These are phyloP conservation scores for Batrachochytrium dendrobatidis DNA, from an alignment of 371 early-diverging fungal species.

Conservation along the genomic window DNA sequence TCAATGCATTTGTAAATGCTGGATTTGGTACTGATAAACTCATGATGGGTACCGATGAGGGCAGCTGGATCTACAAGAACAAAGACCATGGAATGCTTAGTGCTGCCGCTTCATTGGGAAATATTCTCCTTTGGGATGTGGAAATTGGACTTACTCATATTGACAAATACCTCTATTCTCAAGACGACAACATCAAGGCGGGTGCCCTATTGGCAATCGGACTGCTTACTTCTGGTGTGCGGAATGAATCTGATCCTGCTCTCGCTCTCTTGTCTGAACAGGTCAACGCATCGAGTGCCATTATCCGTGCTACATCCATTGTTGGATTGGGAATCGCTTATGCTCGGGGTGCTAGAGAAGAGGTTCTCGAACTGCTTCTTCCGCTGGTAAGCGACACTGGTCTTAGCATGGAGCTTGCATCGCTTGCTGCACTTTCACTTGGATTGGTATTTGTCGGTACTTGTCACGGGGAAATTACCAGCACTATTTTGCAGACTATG, in stretches of 20 bases:
- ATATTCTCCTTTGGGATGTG: slow-evolving; percentile 89
- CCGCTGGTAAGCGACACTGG: slow-evolving; percentile 78
- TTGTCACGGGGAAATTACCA: slow-evolving; percentile 86
- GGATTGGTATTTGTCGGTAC: slow-evolving; percentile 89
- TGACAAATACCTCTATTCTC: slow-evolving; percentile 86
- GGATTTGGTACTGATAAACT: slow-evolving; percentile 94
- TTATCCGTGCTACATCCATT: slow-evolving; percentile 55
- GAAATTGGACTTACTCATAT: slow-evolving; percentile 83
- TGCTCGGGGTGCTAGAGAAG: slow-evolving; percentile 83
- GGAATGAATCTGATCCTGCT: slow-evolving; percentile 89
- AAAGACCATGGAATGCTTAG: slow-evolving; percentile 94
- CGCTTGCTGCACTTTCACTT: slow-evolving; percentile 82
- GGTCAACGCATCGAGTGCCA: slow-evolving; percentile 50
- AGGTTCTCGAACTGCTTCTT: slow-evolving; percentile 72
- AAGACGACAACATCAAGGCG: slow-evolving; percentile 86
- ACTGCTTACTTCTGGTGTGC: slow-evolving; percentile 79
- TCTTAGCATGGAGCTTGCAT: slow-evolving; percentile 82
- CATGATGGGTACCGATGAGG: slow-evolving; percentile 71
- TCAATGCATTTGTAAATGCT: slow-evolving; percentile 96
- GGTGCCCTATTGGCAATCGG: slow-evolving; percentile 94
- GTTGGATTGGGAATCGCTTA: slow-evolving; percentile 88
- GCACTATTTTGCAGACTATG: slow-evolving; percentile 87
- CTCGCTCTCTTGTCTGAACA: slow-evolving; percentile 84
- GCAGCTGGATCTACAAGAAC: slow-evolving; percentile 92
- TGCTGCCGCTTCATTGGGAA: slow-evolving; percentile 90